Percentiles rank a stretch among this genome's conserved stretches.
Evolutionary conservation across 176 grass and related monocot species (phyloP).

Genomic region (Aegilops sharonensis): DNA sequence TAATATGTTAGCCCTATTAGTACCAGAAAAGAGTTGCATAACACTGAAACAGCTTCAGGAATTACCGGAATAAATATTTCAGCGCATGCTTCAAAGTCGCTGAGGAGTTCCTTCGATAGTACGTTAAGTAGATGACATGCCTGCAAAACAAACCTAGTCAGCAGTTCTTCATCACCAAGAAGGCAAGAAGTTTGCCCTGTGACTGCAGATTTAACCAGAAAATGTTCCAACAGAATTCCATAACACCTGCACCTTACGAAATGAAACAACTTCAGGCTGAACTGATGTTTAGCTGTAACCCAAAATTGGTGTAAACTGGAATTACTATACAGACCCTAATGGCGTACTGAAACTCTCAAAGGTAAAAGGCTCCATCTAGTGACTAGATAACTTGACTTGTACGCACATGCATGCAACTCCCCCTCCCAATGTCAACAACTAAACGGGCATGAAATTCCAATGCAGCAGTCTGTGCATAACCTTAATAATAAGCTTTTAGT

Average conservation of each 20-base stretch:
- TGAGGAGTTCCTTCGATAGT: slow-evolving; percentile 82
- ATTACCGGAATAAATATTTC: slow-evolving; percentile 95
- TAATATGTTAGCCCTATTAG: slow-evolving; percentile 23
- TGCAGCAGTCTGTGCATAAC: not conserved
- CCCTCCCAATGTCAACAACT: not conserved
- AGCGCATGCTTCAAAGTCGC: slow-evolving; percentile 82
- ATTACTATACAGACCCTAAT: not conserved
- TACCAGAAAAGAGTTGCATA: slow-evolving; percentile 14
- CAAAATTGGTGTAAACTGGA: slow-evolving; percentile 7
- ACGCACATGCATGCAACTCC: not conserved
- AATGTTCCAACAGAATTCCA: not conserved
- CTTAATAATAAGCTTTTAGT: not conserved
- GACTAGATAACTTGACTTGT: too few species aligned
- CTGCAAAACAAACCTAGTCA: slow-evolving; percentile 36
- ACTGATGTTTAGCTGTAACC: not conserved
- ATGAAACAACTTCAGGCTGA: not conserved
- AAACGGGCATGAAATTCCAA: not conserved
- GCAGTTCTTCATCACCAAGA: not conserved
- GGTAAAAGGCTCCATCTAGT: slow-evolving; percentile 5
- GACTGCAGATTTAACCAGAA: slow-evolving; percentile 22
- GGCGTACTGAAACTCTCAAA: not conserved
- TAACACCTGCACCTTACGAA: not conserved
- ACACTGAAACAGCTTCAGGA: slow-evolving; percentile 24
- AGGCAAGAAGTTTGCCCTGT: not conserved
- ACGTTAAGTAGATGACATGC: slow-evolving; percentile 82